These are phyloP conservation scores for Nepenthes alata DNA, from an alignment of 179 eudicot genomes.

Conservation along the genomic window DNA sequence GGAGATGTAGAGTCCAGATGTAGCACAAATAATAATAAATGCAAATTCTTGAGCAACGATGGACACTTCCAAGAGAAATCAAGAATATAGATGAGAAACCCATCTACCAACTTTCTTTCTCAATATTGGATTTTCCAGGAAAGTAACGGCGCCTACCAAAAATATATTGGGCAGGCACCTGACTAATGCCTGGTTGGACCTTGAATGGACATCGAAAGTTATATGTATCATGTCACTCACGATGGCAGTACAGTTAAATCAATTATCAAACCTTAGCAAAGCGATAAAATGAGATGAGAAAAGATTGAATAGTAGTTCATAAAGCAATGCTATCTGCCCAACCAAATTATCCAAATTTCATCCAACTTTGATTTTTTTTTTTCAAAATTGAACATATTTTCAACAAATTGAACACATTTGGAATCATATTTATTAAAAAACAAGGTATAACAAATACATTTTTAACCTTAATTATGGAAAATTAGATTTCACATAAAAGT, in stretches of 20 bases:
- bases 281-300: no score
- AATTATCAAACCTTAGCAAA: not conserved
- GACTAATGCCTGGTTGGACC: constrained; percentile 14
- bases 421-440: no score
- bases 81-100: constrained; percentile 23
- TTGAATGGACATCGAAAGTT: not conserved
- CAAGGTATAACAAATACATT: no score
- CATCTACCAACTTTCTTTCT: constrained; percentile 15
- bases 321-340: no score
- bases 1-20: constrained; percentile 32
- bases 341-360: no score
- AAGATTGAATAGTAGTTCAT: no score
- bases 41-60: constrained; percentile 20
- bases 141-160: constrained; percentile 28
- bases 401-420: no score
- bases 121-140: constrained; percentile 31
- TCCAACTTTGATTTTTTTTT: no score
- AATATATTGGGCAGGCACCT: constrained; percentile 6
- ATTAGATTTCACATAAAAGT: no score
- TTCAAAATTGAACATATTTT: no score
- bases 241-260: not conserved
- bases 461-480: no score
- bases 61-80: constrained; percentile 27
- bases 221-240: no score
- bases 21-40: constrained; percentile 19